phyloP scores from a whole-genome alignment of 108 stramenopile species.

The Cyclotella distinguenda region DNA sequence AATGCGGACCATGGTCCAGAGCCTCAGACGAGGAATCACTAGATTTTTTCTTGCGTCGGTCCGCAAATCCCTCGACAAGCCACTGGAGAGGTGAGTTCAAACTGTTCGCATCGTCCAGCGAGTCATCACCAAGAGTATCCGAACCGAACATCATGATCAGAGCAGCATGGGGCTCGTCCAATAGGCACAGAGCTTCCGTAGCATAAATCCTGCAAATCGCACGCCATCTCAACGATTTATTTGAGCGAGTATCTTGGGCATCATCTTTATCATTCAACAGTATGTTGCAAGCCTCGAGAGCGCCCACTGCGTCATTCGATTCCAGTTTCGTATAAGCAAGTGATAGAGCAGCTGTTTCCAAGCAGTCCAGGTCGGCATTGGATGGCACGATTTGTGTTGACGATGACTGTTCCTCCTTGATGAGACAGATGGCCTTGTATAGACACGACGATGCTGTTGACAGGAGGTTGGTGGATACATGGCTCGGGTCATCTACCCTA shows the following conservation, averaged over 20 bases:
- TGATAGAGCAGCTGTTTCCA: constrained; percentile 37
- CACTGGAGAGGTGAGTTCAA: not conserved
- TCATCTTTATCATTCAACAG: constrained; percentile 13
- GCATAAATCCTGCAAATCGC: constrained; percentile 72
- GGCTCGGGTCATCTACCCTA: constrained; percentile 42
- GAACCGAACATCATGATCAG: constrained; percentile 57
- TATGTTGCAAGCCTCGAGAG: constrained; percentile 46
- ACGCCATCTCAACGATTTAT: constrained; percentile 26
- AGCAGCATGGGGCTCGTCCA: constrained; percentile 49
- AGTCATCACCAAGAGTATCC: constrained; percentile 35
- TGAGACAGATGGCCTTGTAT: constrained; percentile 25
- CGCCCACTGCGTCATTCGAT: constrained; percentile 42
- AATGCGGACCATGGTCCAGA: not conserved
- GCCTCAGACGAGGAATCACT: no score
- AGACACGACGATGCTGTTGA: constrained; percentile 29
- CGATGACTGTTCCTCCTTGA: not conserved
- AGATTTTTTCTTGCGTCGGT: not conserved
- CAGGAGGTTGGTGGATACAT: constrained; percentile 23
- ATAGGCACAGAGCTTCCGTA: constrained; percentile 55
- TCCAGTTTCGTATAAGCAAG: constrained; percentile 65
- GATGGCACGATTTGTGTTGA: not conserved
- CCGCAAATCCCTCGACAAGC: not conserved
- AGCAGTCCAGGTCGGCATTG: constrained; percentile 14
- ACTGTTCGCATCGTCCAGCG: constrained; percentile 19
- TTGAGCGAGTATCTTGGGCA: not conserved